Percentiles rank a stretch among this genome's conserved stretches.
Evolutionary conservation across 2,329 filamentous ascomycete genomes (phyloP).

Genomic region (Aspergillus unguis): DNA sequence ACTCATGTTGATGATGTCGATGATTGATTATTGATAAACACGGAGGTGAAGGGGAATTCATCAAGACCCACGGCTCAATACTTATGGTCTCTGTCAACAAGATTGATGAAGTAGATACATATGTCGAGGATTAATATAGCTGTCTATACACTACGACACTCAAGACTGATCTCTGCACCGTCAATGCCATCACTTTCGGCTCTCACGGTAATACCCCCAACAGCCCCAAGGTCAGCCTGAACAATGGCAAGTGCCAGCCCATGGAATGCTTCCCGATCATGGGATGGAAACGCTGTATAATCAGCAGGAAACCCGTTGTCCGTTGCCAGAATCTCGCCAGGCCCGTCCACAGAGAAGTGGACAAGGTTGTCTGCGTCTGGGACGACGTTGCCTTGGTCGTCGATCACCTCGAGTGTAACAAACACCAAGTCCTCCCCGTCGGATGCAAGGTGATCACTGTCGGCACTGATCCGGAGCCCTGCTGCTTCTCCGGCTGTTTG

Average conservation of each 20-base stretch:
- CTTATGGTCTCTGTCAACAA: too few relatives aligned
- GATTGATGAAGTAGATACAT: too few relatives aligned
- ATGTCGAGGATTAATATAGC: too few relatives aligned
- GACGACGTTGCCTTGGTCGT: background rate
- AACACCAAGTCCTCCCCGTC: constrained; percentile 8
- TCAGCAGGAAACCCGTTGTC: constrained; percentile 9
- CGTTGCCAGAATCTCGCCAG: constrained; percentile 4
- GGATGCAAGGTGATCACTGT: background rate
- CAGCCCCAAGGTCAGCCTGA: background rate
- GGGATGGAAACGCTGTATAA: background rate
- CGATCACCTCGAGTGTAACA: constrained; percentile 2
- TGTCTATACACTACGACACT: too few relatives aligned
- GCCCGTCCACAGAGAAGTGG: background rate
- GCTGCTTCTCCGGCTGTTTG: background rate
- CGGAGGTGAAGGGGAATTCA: too few relatives aligned
- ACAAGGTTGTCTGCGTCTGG: background rate
- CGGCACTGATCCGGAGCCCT: background rate
- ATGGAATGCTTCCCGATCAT: background rate
- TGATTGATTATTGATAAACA: too few relatives aligned
- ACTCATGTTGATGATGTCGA: too few relatives aligned
- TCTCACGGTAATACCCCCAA: background rate
- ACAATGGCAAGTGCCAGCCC: constrained; percentile 4
- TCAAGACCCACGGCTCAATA: too few relatives aligned
- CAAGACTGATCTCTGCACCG: background rate
- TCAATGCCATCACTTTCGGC: background rate